Base-by-base conservation (phyloP, 306 rosid genomes). In the Hippophae rhamnoides region DNA sequence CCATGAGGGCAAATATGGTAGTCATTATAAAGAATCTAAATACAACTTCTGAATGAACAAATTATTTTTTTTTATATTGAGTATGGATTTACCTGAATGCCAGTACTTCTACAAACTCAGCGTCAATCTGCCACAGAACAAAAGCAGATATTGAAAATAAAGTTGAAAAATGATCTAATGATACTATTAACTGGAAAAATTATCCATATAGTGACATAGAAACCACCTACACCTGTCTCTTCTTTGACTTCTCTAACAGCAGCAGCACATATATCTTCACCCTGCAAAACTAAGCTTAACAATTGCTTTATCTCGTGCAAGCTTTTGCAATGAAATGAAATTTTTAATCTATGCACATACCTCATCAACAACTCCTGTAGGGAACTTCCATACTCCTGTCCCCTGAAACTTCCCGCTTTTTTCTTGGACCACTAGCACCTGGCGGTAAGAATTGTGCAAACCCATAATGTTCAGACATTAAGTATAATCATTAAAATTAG, bases 361-460 rank as follows among this genome's bases (percentile, higher is more conserved):
- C 87, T 90, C 79, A 27, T 87, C 89, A 44, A 80, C 87, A 78
- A 78, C 79, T 71, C 96, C 96, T 3, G 98, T 90, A 48, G 98
- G 96, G 57, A 81, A 66, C 66, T 90, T 90, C 95, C 98, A 87
- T 44, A 73, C 65, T 13, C 95, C 86, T 58, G 56, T 74, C 49
- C 94, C 89, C 48, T 58, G 54, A 58, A 82, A 74, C 10, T 38
- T 41, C 68, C 98, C 98, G n/a, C 62, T 67, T 71, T 79, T 90
- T 76, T 87, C 96, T 79, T 85, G 89, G 66, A 90, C 95, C 57
- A 83, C 96, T n/a, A 90, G 73, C 63, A 87, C 76, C 96, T 87
- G 51, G 13, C 56, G 60, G 26, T 13, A 49, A 67, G 47, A 62
- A 57, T n/a, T 44, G 18, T 10, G 50, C 18, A 61, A 27, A 45